Evolutionary conservation across 257 asterid genomes (phyloP).

Genomic region (Cinchona pubescens): DNA sequence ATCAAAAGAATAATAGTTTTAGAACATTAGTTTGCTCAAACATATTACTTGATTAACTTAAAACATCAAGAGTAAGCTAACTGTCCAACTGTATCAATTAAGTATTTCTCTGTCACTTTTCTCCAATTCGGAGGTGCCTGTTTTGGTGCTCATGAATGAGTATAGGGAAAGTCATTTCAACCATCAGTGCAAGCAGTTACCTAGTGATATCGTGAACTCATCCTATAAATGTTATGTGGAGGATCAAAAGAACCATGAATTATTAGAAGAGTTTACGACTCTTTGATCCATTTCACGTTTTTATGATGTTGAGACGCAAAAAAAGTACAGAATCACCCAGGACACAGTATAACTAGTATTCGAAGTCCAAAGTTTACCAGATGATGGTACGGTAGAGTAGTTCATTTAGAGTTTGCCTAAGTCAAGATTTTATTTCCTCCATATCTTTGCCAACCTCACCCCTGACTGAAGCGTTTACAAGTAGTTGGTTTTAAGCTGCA

Average conservation of each 20-base stretch:
- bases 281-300: not conserved
- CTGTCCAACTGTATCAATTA: too few relatives aligned
- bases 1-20: not conserved
- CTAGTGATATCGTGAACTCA: not conserved
- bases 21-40: not conserved
- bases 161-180: not conserved
- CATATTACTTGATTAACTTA: not conserved
- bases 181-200: not conserved
- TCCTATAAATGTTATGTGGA: not conserved
- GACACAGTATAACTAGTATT: too few relatives aligned
- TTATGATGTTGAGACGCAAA: not conserved
- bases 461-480: not conserved
- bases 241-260: not conserved
- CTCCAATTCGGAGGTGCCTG: not conserved
- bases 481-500: not conserved
- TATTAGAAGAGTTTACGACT: not conserved
- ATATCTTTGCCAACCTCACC: not conserved
- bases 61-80: not conserved
- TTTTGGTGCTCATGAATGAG: not conserved
- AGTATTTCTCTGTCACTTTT: not conserved
- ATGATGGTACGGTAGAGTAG: too few relatives aligned
- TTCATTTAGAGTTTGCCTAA: too few relatives aligned
- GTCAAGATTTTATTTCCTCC: not conserved
- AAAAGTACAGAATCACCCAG: too few relatives aligned
- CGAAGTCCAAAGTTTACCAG: too few relatives aligned